Base-by-base conservation (phyloP, 148 eudicot genomes). In the Fagopyrum tataricum region DNA sequence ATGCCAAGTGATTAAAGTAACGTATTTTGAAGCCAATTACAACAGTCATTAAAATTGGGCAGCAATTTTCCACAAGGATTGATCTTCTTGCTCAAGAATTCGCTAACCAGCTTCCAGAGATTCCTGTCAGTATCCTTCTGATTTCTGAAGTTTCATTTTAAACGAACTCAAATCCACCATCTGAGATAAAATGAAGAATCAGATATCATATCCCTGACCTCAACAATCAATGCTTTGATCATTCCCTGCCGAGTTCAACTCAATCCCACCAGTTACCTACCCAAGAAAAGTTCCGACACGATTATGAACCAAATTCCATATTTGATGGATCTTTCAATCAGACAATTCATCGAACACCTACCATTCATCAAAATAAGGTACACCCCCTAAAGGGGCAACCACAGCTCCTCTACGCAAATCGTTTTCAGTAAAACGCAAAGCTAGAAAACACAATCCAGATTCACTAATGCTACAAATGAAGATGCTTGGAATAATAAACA, bases 61-160 rank as follows among this genome's bases (percentile, higher is more conserved):
- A 94, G 84, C 98, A 94, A 76, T 94, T 94, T 83, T 94, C 98
- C 44, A 94, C 98, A 59, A 89, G 97, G 75, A 97, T 94, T 40
- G 98, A 94, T 81, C 91, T 94, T 87, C 98, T 94, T 81, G 87
- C 93, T 74, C 97, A 91, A 79, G 98, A 94, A 80, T 94, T 89
- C 76, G 96, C 91, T 72, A 97, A 94, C 86, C 97, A 94, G 74
- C 86, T 94, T 68, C 89, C 98, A 44, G 98, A 94, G 84, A 96
- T 91, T 82, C 98, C 91, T 96, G 98, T 94, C 42, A 74, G 73
- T 77, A 14, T 75, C 76, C 44, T 37, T 14, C 44, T 31, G 37
- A 31, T 31, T 31, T 31, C 1, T 14, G 69, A 37, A 14, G 42
- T 39, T 64, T 9, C 14, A 42, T 31, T 64, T 64, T 64, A 37